These are phyloP conservation scores for Mixia osmundae DNA, from an alignment of 1,284 basidiomycete species.

Conservation along the genomic window DNA sequence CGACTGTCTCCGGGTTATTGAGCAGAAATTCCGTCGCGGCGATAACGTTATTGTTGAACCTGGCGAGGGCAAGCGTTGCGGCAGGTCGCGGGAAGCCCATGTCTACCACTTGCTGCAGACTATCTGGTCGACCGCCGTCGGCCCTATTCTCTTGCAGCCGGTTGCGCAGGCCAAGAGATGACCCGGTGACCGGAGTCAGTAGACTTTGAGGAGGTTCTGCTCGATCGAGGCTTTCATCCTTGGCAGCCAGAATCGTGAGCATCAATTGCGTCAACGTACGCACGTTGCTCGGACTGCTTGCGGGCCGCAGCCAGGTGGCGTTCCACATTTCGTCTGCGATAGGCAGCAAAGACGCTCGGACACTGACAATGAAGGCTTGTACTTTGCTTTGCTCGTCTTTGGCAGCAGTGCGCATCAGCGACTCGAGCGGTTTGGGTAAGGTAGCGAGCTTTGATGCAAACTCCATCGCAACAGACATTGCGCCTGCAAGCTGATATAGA, in stretches of 20 bases:
- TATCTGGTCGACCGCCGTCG: slow-evolving; percentile 16
- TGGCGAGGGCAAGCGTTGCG: slow-evolving; percentile 54
- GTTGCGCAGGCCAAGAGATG: background rate
- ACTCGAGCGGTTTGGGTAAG: no score
- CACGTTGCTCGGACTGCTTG: slow-evolving; percentile 39
- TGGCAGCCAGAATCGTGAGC: slow-evolving; percentile 55
- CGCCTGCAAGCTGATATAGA: no score
- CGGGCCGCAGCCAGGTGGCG: slow-evolving; percentile 52
- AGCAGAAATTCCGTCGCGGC: slow-evolving; percentile 76
- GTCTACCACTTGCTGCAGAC: slow-evolving; percentile 61
- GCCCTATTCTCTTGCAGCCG: background rate
- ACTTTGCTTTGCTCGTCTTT: no score
- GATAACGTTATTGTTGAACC: slow-evolving; percentile 68
- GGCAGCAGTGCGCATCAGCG: no score
- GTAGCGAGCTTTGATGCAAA: no score
- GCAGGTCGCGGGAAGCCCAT: slow-evolving; percentile 88
- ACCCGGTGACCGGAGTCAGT: slow-evolving; percentile 3
- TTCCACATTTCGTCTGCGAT: slow-evolving; percentile 51
- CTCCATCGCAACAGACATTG: no score
- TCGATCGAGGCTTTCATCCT: slow-evolving; percentile 33
- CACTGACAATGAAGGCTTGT: slow-evolving; percentile 56
- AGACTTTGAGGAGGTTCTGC: background rate
- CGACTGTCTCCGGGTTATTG: slow-evolving; percentile 52
- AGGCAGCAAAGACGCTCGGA: slow-evolving; percentile 49
- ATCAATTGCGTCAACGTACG: slow-evolving; percentile 49